Evolutionary conservation across 2,329 filamentous ascomycete species (phyloP).

Genomic region (Chaetomium sp.): DNA sequence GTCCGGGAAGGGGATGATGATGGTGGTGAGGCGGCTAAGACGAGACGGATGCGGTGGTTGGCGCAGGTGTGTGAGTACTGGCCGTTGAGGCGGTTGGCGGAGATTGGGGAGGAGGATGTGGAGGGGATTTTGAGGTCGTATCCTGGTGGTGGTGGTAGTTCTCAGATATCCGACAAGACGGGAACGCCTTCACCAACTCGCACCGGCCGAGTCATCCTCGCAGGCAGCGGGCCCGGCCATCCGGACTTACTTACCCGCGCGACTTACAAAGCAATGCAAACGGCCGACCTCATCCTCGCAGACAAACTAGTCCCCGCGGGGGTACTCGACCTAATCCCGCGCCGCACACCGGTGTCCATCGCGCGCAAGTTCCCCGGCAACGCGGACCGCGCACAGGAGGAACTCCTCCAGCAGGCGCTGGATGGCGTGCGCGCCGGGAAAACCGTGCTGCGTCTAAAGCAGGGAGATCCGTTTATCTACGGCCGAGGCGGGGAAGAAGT

Average conservation of each 20-base stretch:
- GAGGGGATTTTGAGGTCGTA: slow-evolving; percentile 71
- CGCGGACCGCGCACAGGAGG: slow-evolving; percentile 85
- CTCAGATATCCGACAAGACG: background rate
- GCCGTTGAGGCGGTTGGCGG: slow-evolving; percentile 76
- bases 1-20: slow-evolving; percentile 66
- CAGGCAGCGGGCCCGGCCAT: slow-evolving; percentile 87
- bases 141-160: slow-evolving; percentile 16
- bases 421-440: slow-evolving; percentile 59
- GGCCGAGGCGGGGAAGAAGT: slow-evolving; percentile 92
- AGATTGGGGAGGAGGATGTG: slow-evolving; percentile 74
- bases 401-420: slow-evolving; percentile 74
- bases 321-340: slow-evolving; percentile 83
- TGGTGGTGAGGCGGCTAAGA: slow-evolving; percentile 58
- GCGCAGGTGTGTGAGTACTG: slow-evolving; percentile 98
- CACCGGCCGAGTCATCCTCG: slow-evolving; percentile 72
- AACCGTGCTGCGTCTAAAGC: slow-evolving; percentile 83
- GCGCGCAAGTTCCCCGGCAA: slow-evolving; percentile 97
- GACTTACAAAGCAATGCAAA: slow-evolving; percentile 67
- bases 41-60: slow-evolving; percentile 82
- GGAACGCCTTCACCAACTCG: background rate
- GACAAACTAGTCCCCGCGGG: slow-evolving; percentile 81
- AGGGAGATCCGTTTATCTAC: slow-evolving; percentile 95
- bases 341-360: slow-evolving; percentile 82
- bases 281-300: slow-evolving; percentile 72
- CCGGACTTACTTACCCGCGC: slow-evolving; percentile 84